phyloP scores from a whole-genome alignment of 148 eudicot genomes.

The Spergularia marina region DNA sequence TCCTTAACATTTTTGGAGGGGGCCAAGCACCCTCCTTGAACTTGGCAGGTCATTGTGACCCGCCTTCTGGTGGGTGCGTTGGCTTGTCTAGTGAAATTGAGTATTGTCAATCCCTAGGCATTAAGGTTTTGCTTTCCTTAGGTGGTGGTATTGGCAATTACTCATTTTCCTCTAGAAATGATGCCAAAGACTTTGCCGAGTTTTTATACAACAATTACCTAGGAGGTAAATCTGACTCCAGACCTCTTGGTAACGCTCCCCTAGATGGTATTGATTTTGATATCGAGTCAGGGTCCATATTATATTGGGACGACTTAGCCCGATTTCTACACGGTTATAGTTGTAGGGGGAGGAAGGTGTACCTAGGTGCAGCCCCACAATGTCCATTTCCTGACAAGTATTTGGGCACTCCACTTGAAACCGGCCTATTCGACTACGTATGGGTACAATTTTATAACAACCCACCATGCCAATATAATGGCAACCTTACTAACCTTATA shows the following conservation, averaged over 20 bases:
- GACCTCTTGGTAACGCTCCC: slow-evolving; percentile 40
- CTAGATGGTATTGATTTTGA: slow-evolving; percentile 50
- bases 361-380: slow-evolving; percentile 78
- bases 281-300: slow-evolving; percentile 37
- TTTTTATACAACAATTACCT: slow-evolving; percentile 37
- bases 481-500: slow-evolving; percentile 42
- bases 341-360: slow-evolving; percentile 33
- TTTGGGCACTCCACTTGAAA: slow-evolving; percentile 50
- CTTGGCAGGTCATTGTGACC: slow-evolving; percentile 54
- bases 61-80: slow-evolving; percentile 35
- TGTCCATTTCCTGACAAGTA: slow-evolving; percentile 68
- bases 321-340: slow-evolving; percentile 23
- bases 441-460: slow-evolving; percentile 93
- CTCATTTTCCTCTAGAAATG: slow-evolving; percentile 34
- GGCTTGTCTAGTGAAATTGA: slow-evolving; percentile 32
- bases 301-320: slow-evolving; percentile 41
- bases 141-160: slow-evolving; percentile 53
- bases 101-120: slow-evolving; percentile 37
- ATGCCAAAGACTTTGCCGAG: slow-evolving; percentile 36
- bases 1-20: slow-evolving; percentile 42
- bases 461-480: slow-evolving; percentile 71
- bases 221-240: slow-evolving; percentile 30
- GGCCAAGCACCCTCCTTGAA: slow-evolving; percentile 42
- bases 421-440: slow-evolving; percentile 67
- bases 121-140: slow-evolving; percentile 44